Conservation (phyloP, 106 monocot species). For the Hemerocallis citrina region DNA sequence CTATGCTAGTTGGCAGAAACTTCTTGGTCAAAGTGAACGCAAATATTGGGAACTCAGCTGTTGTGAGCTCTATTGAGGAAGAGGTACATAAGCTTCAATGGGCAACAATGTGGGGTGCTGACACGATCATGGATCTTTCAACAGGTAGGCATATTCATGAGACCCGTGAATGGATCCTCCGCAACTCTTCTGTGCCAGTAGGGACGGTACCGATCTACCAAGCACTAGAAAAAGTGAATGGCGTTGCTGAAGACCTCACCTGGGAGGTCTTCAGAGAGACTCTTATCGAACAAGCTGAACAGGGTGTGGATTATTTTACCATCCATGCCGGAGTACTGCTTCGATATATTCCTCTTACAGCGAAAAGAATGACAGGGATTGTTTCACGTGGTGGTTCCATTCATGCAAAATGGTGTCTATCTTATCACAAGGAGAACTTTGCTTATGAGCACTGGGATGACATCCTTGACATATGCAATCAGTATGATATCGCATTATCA, state of each 20-base stretch:
- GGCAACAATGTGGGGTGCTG: slow-evolving; percentile 89
- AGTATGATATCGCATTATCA: slow-evolving; percentile 69
- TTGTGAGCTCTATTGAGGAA: slow-evolving; percentile 66
- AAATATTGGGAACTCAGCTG: slow-evolving; percentile 74
- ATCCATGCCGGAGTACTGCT: slow-evolving; percentile 79
- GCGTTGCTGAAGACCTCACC: slow-evolving; percentile 60
- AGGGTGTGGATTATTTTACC: slow-evolving; percentile 81
- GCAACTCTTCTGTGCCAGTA: slow-evolving; percentile 68
- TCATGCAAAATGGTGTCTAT: slow-evolving; percentile 80
- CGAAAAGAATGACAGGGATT: slow-evolving; percentile 78
- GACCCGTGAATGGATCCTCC: slow-evolving; percentile 79
- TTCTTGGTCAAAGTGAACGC: slow-evolving; percentile 83
- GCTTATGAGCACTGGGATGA: slow-evolving; percentile 89
- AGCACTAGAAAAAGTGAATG: slow-evolving; percentile 79
- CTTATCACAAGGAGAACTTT: slow-evolving; percentile 79
- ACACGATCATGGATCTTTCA: slow-evolving; percentile 78
- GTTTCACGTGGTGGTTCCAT: slow-evolving; percentile 79
- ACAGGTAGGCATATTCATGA: slow-evolving; percentile 80
- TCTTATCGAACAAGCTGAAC: slow-evolving; percentile 76
- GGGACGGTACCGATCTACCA: slow-evolving; percentile 86
- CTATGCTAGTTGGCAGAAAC: slow-evolving; percentile 76
- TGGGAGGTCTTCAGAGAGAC: slow-evolving; percentile 76
- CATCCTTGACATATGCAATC: slow-evolving; percentile 80
- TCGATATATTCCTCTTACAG: slow-evolving; percentile 75
- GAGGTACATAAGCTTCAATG: slow-evolving; percentile 83